Evolutionary conservation across 2,329 filamentous ascomycete genomes (phyloP), one percentile per base, ranked within the genome.

Genomic region (Neofusicoccum sp.): DNA sequence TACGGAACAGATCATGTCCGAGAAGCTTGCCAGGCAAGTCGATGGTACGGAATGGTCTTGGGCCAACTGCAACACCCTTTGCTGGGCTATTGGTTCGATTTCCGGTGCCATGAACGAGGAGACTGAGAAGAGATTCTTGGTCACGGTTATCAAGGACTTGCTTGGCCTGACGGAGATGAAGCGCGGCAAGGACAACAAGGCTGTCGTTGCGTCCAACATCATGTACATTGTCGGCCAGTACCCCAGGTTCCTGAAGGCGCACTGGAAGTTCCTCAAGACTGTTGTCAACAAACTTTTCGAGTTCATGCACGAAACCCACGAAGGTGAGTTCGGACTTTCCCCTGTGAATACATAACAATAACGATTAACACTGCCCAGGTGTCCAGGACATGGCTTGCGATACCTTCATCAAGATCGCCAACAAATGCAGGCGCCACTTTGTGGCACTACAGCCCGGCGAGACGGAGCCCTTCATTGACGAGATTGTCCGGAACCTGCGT

Each of bases 221-320:
- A 99, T 99, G 95, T 99, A 99, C 77, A 99, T 99, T 80, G 95
- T 99, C 66, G 95, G 95, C 64, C 95, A 99, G 75, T 99, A 99
- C 74, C 95, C 95, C 41, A 91, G 95, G 22, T 99, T 99, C 81
- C 82, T 99, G 71, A 99, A 99, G 82, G 95, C 95, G 1, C 95
- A 99, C 78, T 99, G 95, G 95, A 99, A 99, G 77, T 99, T 99
- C 80, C 83, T 99, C 63, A 99, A 99, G 87, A 99, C 95, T 2
- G 95, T 99, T 16, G 95, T 99, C 73, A 99, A 99, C 81, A 99
- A 99, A 82, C 85, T 99, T 4, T 99, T 99, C 73, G 95, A 99
- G 80, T 99, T 99, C 75, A 99, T 99, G 95, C 95, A 99, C 77
- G 95, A 99, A 79, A 98, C 95, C 1, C 95, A 99, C 73, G 95